phyloP scores from a whole-genome alignment of 257 asterid genomes.

The Nyctanthes arbortristis region DNA sequence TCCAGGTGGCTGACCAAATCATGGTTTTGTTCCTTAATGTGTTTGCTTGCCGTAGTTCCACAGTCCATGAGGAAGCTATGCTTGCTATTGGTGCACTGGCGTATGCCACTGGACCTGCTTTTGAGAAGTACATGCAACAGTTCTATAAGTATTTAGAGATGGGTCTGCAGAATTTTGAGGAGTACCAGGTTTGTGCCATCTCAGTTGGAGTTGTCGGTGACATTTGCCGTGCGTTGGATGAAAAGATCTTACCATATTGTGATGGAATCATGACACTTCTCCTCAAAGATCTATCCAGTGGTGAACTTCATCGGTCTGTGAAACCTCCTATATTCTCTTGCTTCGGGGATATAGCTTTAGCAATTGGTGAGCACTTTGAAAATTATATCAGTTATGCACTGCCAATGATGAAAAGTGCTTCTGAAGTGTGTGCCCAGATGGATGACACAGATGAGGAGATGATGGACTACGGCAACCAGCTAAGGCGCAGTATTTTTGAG shows the following conservation, averaged over 20 bases:
- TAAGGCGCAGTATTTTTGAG: constrained; percentile 75
- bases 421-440: constrained; percentile 65
- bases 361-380: constrained; percentile 73
- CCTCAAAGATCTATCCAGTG: constrained; percentile 68
- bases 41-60: constrained; percentile 75
- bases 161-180: constrained; percentile 89
- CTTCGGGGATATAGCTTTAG: constrained; percentile 93
- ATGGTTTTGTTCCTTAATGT: constrained; percentile 74
- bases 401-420: constrained; percentile 85
- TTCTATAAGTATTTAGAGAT: constrained; percentile 72
- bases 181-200: constrained; percentile 81
- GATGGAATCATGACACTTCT: constrained; percentile 78
- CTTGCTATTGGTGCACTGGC: constrained; percentile 93
- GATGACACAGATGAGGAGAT: constrained; percentile 66
- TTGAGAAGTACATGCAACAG: constrained; percentile 74
- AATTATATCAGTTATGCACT: constrained; percentile 59
- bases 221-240: constrained; percentile 77
- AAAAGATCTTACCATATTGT: constrained; percentile 71
- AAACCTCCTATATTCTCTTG: constrained; percentile 86
- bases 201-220: constrained; percentile 95
- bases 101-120: constrained; percentile 63
- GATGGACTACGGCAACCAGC: constrained; percentile 75
- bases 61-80: constrained; percentile 94
- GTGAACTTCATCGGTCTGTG: constrained; percentile 70
- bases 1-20: constrained; percentile 75